Conservation (phyloP, 805 yeast species). For the Monosporozyma aquatica region DNA sequence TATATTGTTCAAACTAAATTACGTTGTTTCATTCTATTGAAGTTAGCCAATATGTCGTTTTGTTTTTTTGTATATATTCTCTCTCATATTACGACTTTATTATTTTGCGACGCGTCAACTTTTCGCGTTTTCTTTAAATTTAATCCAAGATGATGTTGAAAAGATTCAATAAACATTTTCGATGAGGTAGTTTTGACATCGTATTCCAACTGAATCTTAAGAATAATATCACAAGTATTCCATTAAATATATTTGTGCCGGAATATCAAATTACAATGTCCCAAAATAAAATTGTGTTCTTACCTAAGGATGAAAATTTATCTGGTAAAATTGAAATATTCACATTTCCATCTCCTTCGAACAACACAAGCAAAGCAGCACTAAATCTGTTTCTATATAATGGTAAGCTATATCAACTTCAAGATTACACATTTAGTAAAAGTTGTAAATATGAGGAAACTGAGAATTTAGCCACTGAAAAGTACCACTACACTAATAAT, state of each 20-base stretch:
- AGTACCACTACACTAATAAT: conserved; percentile 21
- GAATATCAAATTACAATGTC: no score
- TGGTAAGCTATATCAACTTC: conserved; percentile 13
- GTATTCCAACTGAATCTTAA: no score
- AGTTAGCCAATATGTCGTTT: not conserved
- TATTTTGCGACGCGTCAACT: not conserved
- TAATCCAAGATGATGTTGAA: no score
- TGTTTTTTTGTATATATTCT: not conserved
- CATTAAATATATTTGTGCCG: no score
- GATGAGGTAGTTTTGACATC: no score
- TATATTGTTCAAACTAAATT: not conserved
- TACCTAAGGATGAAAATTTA: conserved; percentile 3
- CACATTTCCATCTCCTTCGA: conserved; percentile 25
- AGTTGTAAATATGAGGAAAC: conserved; percentile 15
- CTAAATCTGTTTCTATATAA: conserved; percentile 11
- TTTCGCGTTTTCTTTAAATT: not conserved
- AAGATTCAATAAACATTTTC: no score
- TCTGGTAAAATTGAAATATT: conserved; percentile 8
- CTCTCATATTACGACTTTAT: not conserved
- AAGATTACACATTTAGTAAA: conserved; percentile 20
- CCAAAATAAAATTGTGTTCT: not conserved
- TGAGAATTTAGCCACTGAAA: conserved; percentile 19
- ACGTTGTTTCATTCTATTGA: not conserved
- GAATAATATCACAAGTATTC: no score
- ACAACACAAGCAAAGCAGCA: conserved; percentile 14